These are phyloP conservation scores for Durotheca rogersii DNA, from an alignment of 495 filamentous ascomycete genomes.

Conservation along the genomic window DNA sequence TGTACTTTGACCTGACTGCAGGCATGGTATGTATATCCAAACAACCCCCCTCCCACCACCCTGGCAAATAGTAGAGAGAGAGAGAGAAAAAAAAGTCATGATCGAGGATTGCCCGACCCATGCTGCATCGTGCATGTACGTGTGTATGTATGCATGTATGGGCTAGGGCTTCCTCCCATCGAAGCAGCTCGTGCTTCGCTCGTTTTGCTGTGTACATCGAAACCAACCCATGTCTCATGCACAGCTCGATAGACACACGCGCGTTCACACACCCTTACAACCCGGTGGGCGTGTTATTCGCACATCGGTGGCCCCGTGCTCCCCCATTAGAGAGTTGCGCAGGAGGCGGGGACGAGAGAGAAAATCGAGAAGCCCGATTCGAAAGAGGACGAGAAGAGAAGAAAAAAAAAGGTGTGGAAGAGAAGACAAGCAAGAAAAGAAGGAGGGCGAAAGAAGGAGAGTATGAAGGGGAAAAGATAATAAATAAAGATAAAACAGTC, in stretches of 20 bases:
- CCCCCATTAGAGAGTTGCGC: conserved; percentile 18
- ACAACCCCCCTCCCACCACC: too few species aligned
- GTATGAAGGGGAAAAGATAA: not conserved
- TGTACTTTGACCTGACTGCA: not conserved
- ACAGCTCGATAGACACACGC: conserved; percentile 8
- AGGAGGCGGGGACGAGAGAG: conserved; percentile 9
- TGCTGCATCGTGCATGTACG: not conserved
- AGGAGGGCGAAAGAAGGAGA: conserved; percentile 6
- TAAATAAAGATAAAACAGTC: too few species aligned
- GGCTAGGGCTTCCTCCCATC: conserved; percentile 11
- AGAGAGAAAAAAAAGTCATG: not conserved
- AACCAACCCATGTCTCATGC: conserved; percentile 22
- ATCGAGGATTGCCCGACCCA: not conserved
- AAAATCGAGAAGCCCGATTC: conserved; percentile 15
- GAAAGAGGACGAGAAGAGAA: not conserved
- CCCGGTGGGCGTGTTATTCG: too few species aligned
- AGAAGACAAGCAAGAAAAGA: conserved; percentile 16
- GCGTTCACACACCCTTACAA: not conserved
- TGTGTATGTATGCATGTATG: conserved; percentile 6
- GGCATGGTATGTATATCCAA: not conserved
- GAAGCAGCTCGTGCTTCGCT: conserved; percentile 11
- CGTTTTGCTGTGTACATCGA: conserved; percentile 20
- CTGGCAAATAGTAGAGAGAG: too few species aligned
- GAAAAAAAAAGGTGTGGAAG: conserved; percentile 1
- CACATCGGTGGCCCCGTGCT: conserved; percentile 14